phyloP scores from a whole-genome alignment of 495 filamentous ascomycete genomes.

The Hypoxylon lienhwacheense region DNA sequence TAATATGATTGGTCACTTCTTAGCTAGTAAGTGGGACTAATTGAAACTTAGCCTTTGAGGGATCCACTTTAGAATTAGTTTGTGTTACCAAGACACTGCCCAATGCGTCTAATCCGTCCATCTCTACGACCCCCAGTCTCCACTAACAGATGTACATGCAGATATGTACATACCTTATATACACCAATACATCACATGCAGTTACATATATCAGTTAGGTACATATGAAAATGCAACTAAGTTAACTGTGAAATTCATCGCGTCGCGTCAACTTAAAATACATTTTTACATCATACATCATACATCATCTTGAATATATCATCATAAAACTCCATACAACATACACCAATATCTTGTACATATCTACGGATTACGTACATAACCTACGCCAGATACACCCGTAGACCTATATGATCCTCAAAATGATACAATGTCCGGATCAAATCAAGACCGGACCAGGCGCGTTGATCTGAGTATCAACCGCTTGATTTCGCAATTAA shows the following conservation, averaged over 20 bases:
- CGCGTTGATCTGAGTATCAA: conserved; percentile 53
- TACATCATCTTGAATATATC: conserved; percentile 3
- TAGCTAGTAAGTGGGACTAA: conserved; percentile 4
- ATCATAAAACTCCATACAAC: not conserved
- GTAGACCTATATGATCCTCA: too few relatives aligned
- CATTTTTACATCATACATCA: conserved; percentile 1
- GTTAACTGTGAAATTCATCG: not conserved
- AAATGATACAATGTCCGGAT: conserved; percentile 41
- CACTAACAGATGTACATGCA: too few relatives aligned
- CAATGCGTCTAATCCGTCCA: not conserved
- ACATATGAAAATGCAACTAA: not conserved
- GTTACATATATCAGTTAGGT: too few relatives aligned
- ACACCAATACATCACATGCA: too few relatives aligned
- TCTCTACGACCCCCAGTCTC: not conserved
- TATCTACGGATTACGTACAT: too few relatives aligned
- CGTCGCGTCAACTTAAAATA: conserved; percentile 1
- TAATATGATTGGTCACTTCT: conserved; percentile 22
- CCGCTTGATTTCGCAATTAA: conserved; percentile 57
- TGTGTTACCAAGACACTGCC: conserved; percentile 3
- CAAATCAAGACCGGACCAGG: conserved; percentile 37
- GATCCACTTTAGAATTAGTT: not conserved
- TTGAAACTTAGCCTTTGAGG: too few relatives aligned
- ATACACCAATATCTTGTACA: too few relatives aligned
- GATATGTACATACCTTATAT: too few relatives aligned
- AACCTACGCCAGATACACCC: too few relatives aligned